Percentiles rank a stretch among this genome's conserved stretches.
Conservation (phyloP, 2,329 filamentous ascomycete species). For the Microcera coccophila region DNA sequence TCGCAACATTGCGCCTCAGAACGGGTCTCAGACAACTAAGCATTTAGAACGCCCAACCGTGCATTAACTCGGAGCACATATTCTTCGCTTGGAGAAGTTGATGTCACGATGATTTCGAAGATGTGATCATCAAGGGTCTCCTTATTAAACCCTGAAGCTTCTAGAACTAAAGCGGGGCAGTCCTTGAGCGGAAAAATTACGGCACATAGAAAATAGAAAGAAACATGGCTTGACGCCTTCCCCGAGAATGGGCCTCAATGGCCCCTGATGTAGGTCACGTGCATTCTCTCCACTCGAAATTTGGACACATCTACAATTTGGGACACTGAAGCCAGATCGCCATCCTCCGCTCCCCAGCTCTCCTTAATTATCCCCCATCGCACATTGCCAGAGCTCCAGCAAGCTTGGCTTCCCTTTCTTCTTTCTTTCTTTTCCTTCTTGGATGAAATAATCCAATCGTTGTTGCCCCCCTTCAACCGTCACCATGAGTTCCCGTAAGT, state of each 20-base stretch:
- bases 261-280: slow-evolving; percentile 30
- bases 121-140: not conserved
- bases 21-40: slow-evolving; percentile 21
- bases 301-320: slow-evolving; percentile 19
- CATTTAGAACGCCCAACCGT: slow-evolving; percentile 23
- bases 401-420: slow-evolving; percentile 35
- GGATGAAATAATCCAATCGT: slow-evolving; percentile 40
- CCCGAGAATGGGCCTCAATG: slow-evolving; percentile 10
- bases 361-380: slow-evolving; percentile 35
- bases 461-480: slow-evolving; percentile 34
- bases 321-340: slow-evolving; percentile 49
- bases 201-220: not conserved
- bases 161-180: not conserved
- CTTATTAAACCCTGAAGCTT: no score
- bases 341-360: slow-evolving; percentile 34
- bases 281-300: slow-evolving; percentile 32
- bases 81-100: not conserved
- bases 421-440: slow-evolving; percentile 33
- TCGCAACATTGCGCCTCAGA: slow-evolving; percentile 33
- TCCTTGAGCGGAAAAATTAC: slow-evolving; percentile 12
- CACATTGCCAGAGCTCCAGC: slow-evolving; percentile 35
- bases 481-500: slow-evolving; percentile 57
- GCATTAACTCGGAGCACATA: slow-evolving; percentile 7
- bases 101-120: not conserved
- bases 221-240: slow-evolving; percentile 1